Evolutionary conservation across 2,329 filamentous ascomycete species (phyloP).

Genomic region (Ceratocystis destructans): DNA sequence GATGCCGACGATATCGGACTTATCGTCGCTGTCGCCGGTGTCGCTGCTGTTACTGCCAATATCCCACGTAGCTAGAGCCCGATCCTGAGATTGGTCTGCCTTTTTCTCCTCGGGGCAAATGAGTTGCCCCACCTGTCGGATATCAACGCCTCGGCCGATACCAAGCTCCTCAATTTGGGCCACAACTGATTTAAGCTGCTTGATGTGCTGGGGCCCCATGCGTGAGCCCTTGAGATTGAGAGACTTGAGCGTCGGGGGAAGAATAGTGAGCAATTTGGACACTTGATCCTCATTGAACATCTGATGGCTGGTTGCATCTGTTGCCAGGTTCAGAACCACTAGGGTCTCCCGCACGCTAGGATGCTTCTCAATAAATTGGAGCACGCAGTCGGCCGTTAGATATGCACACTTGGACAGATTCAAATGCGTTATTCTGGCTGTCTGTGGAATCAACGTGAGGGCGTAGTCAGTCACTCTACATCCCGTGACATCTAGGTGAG

Average conservation of each 20-base stretch:
- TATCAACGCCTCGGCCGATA: slow-evolving; percentile 52
- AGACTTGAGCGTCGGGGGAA: slow-evolving; percentile 55
- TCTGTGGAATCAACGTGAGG: slow-evolving; percentile 54
- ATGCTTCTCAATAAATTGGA: slow-evolving; percentile 57
- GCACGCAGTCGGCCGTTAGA: slow-evolving; percentile 50
- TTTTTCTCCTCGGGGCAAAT: slow-evolving; percentile 46
- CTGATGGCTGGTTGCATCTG: slow-evolving; percentile 58
- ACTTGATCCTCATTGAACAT: slow-evolving; percentile 54
- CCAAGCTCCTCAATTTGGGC: slow-evolving; percentile 50
- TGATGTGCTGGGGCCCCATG: slow-evolving; percentile 52
- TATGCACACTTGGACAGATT: slow-evolving; percentile 64
- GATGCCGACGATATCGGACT: slow-evolving; percentile 20
- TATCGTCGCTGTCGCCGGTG: slow-evolving; percentile 35
- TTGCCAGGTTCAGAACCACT: slow-evolving; percentile 58
- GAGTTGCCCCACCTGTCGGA: slow-evolving; percentile 52
- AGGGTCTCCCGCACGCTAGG: slow-evolving; percentile 51
- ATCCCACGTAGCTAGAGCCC: slow-evolving; percentile 33
- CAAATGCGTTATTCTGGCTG: slow-evolving; percentile 60
- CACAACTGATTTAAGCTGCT: slow-evolving; percentile 32
- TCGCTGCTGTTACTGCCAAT: neutral
- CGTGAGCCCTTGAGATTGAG: slow-evolving; percentile 63
- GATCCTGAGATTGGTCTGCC: slow-evolving; percentile 63
- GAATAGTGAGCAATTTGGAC: slow-evolving; percentile 46
- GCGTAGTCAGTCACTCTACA: slow-evolving; percentile 62
- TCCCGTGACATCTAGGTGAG: slow-evolving; percentile 67